Conservation (phyloP, 148 eudicot species). For the Nepenthes gracilis region DNA sequence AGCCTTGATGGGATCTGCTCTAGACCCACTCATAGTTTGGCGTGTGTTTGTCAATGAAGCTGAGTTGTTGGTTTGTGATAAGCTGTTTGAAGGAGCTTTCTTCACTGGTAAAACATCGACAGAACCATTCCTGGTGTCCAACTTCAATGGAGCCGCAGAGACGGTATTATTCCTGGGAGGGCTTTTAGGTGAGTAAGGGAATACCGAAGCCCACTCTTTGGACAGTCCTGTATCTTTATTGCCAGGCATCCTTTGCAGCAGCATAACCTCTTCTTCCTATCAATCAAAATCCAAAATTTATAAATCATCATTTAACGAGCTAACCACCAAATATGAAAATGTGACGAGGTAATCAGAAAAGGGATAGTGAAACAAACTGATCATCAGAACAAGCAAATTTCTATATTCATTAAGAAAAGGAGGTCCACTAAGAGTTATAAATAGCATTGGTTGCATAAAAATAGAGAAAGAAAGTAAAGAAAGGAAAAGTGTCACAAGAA, state of each 20-base stretch:
- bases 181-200: conserved; percentile 29
- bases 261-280: conserved; percentile 38
- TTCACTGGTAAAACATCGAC: conserved; percentile 19
- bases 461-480: too few species aligned
- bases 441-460: too few species aligned
- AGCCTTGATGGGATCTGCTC: conserved; percentile 24
- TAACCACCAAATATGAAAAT: too few species aligned
- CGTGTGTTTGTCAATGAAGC: conserved; percentile 10
- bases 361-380: too few species aligned
- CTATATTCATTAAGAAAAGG: too few species aligned
- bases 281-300: conserved; percentile 1
- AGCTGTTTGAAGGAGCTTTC: conserved; percentile 27
- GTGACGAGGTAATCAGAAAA: too few species aligned
- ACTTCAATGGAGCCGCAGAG: conserved; percentile 15
- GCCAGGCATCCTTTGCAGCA: conserved; percentile 31
- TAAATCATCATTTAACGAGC: neutral
- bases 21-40: conserved; percentile 17
- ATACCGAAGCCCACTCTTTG: conserved; percentile 17
- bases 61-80: conserved; percentile 21
- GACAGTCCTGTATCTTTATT: conserved; percentile 23
- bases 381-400: too few species aligned
- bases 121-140: conserved; percentile 19
- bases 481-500: neutral
- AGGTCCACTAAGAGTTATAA: too few species aligned
- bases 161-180: conserved; percentile 25